These are phyloP conservation scores for Pisolithus tinctorius DNA, from an alignment of 768 basidiomycete species.

Conservation along the genomic window DNA sequence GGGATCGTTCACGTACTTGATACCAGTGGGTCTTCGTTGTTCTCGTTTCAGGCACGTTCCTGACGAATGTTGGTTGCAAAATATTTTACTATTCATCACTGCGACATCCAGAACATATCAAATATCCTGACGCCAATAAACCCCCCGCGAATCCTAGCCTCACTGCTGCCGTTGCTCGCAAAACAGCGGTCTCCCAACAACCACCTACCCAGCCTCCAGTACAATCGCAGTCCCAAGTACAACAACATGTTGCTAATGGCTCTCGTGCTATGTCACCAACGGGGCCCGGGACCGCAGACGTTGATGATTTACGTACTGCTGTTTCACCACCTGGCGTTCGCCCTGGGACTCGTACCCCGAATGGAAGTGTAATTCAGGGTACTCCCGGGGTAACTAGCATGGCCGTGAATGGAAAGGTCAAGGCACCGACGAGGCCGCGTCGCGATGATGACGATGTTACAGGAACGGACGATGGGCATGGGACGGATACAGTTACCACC, in stretches of 20 bases:
- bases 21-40: constrained; percentile 63
- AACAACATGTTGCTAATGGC: constrained; percentile 27
- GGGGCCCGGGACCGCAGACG: constrained; percentile 35
- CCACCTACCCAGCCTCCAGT: constrained; percentile 24
- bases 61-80: neutral
- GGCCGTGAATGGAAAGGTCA: constrained; percentile 39
- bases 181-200: constrained; percentile 34
- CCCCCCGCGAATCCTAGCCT: constrained; percentile 27
- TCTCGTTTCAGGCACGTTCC: neutral
- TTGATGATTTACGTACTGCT: constrained; percentile 57
- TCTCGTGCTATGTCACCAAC: constrained; percentile 62
- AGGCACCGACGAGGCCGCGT: constrained; percentile 43
- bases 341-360: constrained; percentile 31
- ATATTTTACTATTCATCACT: constrained; percentile 1
- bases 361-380: constrained; percentile 18
- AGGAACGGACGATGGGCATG: constrained; percentile 44
- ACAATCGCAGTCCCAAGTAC: constrained; percentile 16
- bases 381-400: constrained; percentile 4
- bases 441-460: constrained; percentile 34
- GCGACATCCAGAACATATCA: constrained; percentile 68
- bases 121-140: constrained; percentile 71
- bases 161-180: constrained; percentile 32
- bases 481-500: constrained; percentile 41
- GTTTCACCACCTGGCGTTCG: constrained; percentile 54
- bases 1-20: constrained; percentile 86